These are phyloP conservation scores for Babjeviella inositovora DNA, from an alignment of 805 yeast species.

Conservation along the genomic window DNA sequence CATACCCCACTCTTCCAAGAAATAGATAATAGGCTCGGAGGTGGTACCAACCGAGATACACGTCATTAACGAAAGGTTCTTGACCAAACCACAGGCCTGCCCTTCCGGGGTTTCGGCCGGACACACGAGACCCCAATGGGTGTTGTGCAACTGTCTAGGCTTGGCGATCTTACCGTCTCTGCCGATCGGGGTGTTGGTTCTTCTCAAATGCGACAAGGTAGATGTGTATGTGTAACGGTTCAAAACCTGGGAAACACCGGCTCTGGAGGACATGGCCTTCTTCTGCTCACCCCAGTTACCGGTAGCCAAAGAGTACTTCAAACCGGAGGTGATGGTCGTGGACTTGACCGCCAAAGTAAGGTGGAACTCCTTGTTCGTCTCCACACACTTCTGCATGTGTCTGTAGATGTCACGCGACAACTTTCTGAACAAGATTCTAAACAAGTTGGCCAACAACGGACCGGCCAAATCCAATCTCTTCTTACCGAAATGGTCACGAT, in stretches of 20 bases:
- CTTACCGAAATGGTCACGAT: constrained; percentile 98
- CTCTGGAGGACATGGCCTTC: constrained; percentile 97
- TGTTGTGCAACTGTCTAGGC: constrained; percentile 97
- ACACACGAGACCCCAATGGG: constrained; percentile 99
- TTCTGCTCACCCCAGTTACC: constrained; percentile 99
- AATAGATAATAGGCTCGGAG: constrained; percentile 86
- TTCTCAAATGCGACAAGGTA: constrained; percentile 94
- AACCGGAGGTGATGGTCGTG: constrained; percentile 92
- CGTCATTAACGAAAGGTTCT: constrained; percentile 90
- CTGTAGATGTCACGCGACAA: constrained; percentile 93
- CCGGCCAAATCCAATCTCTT: constrained; percentile 98
- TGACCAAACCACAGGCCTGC: constrained; percentile 98
- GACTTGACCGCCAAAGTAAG: constrained; percentile 94
- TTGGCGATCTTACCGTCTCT: constrained; percentile 98
- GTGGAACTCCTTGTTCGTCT: constrained; percentile 93
- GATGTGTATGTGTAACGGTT: constrained; percentile 97
- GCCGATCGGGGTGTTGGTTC: constrained; percentile 98
- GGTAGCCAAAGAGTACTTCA: constrained; percentile 94
- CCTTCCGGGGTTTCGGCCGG: constrained; percentile 99
- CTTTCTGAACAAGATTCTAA: constrained; percentile 87
- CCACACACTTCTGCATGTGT: constrained; percentile 98
- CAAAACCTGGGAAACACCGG: constrained; percentile 98
- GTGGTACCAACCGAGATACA: constrained; percentile 96
- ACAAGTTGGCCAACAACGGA: constrained; percentile 87
- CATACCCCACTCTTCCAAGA: constrained; percentile 98